Evolutionary conservation across 1,284 basidiomycete species (phyloP), one percentile per base, ranked within the genome.

Genomic region (Ceratobasidium sp.): DNA sequence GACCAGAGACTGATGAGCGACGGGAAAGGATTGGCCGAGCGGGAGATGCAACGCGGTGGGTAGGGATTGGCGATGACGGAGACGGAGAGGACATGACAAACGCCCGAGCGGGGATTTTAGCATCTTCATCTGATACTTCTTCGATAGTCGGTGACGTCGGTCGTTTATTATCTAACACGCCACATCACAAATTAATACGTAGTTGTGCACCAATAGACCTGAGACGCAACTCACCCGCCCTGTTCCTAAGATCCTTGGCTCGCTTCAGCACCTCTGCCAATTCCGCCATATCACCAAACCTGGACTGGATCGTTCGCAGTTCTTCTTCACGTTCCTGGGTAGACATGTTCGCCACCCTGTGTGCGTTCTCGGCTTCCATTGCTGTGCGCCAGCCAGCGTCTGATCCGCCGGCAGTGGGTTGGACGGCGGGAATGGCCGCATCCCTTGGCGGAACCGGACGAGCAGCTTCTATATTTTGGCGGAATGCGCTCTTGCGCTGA

Each of bases 251-350:
- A 73, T 84, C 80, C 61, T 82, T 84, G 45, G 86, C 84, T 52
- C 82, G 86, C 74, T 82, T 83, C 75, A 95, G 76, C 1, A 89
- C 82, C 39, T 88, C 88, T 10, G 84, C 84, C 1, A 89, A 81
- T 46, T 89, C 88, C 9, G 84, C 84, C 32, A 92, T 82, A 34
- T 84, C 85, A 0, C 92, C 92, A 80, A 94, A 90, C 55, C 84
- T 83, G 74, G 89, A 86, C 45, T 91, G 76, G 45, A 93, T 87
- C 75, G 91, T 88, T 70, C 81, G 80, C 71, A 85, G 82, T 77
- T 90, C 89, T 67, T 84, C 79, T 70, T 86, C 84, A 18, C 86
- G 82, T 76, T 92, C 86, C 36, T 85, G 84, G 8, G 84, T 82
- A 4, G 83, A 82, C 90, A 92, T 92, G 1, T 77, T 78, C 8